Conservation (phyloP, 371 early-diverging fungal species). For the Saksenaea vasiformis region DNA sequence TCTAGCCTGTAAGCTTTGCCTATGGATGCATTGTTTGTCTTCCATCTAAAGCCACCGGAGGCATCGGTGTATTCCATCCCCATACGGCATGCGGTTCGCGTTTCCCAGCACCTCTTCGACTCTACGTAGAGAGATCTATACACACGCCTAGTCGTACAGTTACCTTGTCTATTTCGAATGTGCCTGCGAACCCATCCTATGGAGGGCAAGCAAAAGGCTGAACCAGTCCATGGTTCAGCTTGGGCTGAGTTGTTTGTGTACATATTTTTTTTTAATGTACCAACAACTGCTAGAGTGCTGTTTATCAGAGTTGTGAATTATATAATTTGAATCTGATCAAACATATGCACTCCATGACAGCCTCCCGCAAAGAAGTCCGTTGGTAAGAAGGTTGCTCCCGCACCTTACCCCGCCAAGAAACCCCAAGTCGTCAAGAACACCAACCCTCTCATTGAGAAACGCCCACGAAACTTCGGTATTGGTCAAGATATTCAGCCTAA, state of each 20-base stretch:
- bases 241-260: constrained; percentile 23
- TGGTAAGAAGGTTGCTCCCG: constrained; percentile 92
- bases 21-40: constrained; percentile 6
- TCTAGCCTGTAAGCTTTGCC: constrained; percentile 2
- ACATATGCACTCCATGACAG: constrained; percentile 34
- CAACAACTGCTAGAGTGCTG: constrained; percentile 28
- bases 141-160: background rate
- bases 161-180: background rate
- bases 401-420: constrained; percentile 77
- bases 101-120: background rate
- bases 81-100: constrained; percentile 1
- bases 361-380: constrained; percentile 58
- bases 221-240: background rate
- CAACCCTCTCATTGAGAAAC: constrained; percentile 94
- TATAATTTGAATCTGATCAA: constrained; percentile 34
- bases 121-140: background rate
- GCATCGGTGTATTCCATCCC: background rate
- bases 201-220: constrained; percentile 4
- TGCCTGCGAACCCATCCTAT: constrained; percentile 2
- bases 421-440: constrained; percentile 60
- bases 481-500: constrained; percentile 96
- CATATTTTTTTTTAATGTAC: background rate
- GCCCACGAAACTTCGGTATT: constrained; percentile 90
- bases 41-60: background rate
- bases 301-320: constrained; percentile 36